These are phyloP conservation scores for Sporormia fimetaria DNA, from an alignment of 495 filamentous ascomycete species.

Conservation along the genomic window DNA sequence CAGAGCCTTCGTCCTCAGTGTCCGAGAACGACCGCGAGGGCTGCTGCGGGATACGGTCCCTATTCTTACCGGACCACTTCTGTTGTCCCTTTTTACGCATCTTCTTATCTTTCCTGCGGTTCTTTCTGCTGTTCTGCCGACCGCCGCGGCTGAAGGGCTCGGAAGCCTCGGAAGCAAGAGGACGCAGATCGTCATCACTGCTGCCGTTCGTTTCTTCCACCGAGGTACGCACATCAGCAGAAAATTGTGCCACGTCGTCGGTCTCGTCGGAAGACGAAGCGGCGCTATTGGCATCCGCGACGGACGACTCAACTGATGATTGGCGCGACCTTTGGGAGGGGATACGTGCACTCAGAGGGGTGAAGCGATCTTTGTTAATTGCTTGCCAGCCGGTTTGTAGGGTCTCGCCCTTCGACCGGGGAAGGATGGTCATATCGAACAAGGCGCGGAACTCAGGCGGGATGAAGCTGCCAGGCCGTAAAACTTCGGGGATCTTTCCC, in stretches of 20 bases:
- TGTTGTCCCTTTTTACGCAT: conserved; percentile 21
- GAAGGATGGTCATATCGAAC: conserved; percentile 56
- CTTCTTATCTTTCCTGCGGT: conserved; percentile 10
- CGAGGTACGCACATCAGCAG: conserved; percentile 6
- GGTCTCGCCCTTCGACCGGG: conserved; percentile 43
- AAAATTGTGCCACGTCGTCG: conserved; percentile 21
- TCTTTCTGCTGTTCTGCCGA: conserved; percentile 16
- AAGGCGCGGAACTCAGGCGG: conserved; percentile 49
- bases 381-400: conserved; percentile 30
- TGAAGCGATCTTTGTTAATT: conserved; percentile 45
- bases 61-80: conserved; percentile 29
- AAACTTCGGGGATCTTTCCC: conserved; percentile 36
- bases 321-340: conserved; percentile 25
- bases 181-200: conserved; percentile 20
- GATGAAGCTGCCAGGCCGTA: conserved; percentile 39
- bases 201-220: conserved; percentile 13
- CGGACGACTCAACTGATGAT: conserved; percentile 31
- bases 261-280: conserved; percentile 20
- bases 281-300: conserved; percentile 17
- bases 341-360: conserved; percentile 45
- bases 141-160: conserved; percentile 8
- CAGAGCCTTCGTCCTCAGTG: conserved; percentile 38
- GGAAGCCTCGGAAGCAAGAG: conserved; percentile 9
- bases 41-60: conserved; percentile 16
- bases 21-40: conserved; percentile 14